phyloP scores from a whole-genome alignment of 1,139 yeast species.

The Nakaseomyces sp. region DNA sequence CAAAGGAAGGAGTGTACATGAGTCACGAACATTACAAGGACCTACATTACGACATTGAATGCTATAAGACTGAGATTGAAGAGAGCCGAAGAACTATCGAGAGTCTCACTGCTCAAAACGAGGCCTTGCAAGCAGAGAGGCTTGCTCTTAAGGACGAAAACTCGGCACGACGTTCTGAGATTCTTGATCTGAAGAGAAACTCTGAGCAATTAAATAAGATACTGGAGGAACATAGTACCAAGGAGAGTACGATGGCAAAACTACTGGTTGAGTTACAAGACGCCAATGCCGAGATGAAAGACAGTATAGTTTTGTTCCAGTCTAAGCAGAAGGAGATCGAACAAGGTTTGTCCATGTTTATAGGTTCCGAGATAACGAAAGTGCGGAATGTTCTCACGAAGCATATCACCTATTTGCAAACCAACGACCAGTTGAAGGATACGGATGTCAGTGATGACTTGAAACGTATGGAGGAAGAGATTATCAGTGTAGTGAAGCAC shows the following conservation, averaged over 20 bases:
- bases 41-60: conserved; percentile 88
- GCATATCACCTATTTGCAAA: conserved; percentile 20
- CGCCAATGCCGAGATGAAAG: conserved; percentile 30
- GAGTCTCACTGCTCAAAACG: conserved; percentile 42
- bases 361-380: conserved; percentile 12
- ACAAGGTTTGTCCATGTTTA: neutral
- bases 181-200: conserved; percentile 36
- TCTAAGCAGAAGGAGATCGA: conserved; percentile 26
- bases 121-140: conserved; percentile 78
- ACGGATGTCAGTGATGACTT: conserved; percentile 17
- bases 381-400: conserved; percentile 16
- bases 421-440: conserved; percentile 10
- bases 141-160: conserved; percentile 51
- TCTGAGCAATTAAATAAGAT: conserved; percentile 33
- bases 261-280: conserved; percentile 28
- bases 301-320: conserved; percentile 28
- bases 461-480: conserved; percentile 19
- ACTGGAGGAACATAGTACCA: conserved; percentile 22
- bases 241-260: conserved; percentile 26
- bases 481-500: conserved; percentile 14
- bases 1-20: conserved; percentile 55
- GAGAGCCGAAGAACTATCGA: conserved; percentile 70
- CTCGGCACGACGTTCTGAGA: conserved; percentile 41
- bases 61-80: conserved; percentile 92
- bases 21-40: conserved; percentile 50